A percentile compares a stretch with the other conserved stretches of the same genome.
These are phyloP conservation scores for Amauroascus verrucosus DNA, from an alignment of 2,329 filamentous ascomycete species.

Conservation along the genomic window DNA sequence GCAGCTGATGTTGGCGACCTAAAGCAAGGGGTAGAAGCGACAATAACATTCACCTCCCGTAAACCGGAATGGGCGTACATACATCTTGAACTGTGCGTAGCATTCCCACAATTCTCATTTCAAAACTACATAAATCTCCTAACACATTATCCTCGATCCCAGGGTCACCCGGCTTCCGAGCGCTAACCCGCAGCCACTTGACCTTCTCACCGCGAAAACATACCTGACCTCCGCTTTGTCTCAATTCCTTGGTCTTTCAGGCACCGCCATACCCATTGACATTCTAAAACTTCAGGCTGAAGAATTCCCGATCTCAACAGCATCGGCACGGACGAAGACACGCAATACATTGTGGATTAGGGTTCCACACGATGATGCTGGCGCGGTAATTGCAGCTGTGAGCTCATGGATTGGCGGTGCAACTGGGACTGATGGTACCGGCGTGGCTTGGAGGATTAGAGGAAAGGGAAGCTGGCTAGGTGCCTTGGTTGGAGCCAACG, in stretches of 20 bases:
- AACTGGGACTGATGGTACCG: constrained; percentile 6
- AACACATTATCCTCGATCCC: constrained; percentile 18
- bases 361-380: constrained; percentile 36
- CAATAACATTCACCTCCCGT: constrained; percentile 29
- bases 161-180: constrained; percentile 14
- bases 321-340: constrained; percentile 15
- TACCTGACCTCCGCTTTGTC: constrained; percentile 38
- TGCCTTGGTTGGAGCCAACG: constrained; percentile 28
- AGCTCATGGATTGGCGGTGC: constrained; percentile 38
- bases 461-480: constrained; percentile 31
- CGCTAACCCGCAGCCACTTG: constrained; percentile 21
- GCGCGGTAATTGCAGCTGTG: constrained; percentile 35
- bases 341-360: constrained; percentile 33
- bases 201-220: constrained; percentile 39
- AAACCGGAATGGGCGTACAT: constrained; percentile 38
- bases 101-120: background rate
- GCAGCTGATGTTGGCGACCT: background rate
- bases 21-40: background rate
- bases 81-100: constrained; percentile 33
- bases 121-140: constrained; percentile 1
- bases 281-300: constrained; percentile 32
- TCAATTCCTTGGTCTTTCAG: constrained; percentile 39
- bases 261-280: constrained; percentile 39
- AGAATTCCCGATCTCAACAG: constrained; percentile 1
- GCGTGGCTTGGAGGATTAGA: constrained; percentile 31